Percentiles rank a stretch among this genome's conserved stretches.
These are phyloP conservation scores for Penicillium canescens DNA, from an alignment of 495 filamentous ascomycete species.

Conservation along the genomic window DNA sequence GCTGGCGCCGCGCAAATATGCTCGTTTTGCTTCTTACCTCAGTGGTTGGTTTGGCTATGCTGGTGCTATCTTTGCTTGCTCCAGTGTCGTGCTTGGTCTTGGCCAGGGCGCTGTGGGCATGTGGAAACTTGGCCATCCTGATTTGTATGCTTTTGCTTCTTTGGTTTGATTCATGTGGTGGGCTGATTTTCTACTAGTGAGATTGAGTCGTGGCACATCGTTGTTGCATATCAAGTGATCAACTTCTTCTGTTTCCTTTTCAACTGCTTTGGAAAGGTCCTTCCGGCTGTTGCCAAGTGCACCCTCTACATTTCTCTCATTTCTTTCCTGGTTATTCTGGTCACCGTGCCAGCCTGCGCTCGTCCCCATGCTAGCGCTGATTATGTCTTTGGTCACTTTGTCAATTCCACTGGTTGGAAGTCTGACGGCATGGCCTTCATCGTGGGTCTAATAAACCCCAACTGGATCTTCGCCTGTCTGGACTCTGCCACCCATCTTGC, in stretches of 20 bases:
- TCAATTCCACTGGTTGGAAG: conserved; percentile 63
- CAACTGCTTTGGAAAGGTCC: conserved; percentile 56
- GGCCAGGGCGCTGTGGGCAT: conserved; percentile 55
- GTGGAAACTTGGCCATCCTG: conserved; percentile 58
- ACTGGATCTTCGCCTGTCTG: conserved; percentile 62
- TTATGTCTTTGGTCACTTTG: conserved; percentile 63
- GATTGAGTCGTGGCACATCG: conserved; percentile 56
- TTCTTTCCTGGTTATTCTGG: conserved; percentile 54
- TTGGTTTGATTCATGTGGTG: not conserved
- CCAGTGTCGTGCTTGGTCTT: conserved; percentile 56
- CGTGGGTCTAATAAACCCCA: conserved; percentile 61
- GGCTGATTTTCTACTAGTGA: conserved; percentile 30
- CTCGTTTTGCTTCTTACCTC: conserved; percentile 53
- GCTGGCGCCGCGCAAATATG: conserved; percentile 54
- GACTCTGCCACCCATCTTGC: conserved; percentile 64
- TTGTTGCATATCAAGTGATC: conserved; percentile 51
- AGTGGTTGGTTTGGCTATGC: conserved; percentile 62
- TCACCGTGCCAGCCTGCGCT: conserved; percentile 57
- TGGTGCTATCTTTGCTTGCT: conserved; percentile 57
- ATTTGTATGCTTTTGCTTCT: conserved; percentile 41
- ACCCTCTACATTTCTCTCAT: conserved; percentile 54
- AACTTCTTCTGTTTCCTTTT: conserved; percentile 60
- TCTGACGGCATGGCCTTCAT: conserved; percentile 64
- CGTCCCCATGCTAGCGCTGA: conserved; percentile 51
- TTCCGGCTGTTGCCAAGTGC: conserved; percentile 50